Evolutionary conservation across 805 yeast species (phyloP).

Genomic region (Maudiozyma barnettii): DNA sequence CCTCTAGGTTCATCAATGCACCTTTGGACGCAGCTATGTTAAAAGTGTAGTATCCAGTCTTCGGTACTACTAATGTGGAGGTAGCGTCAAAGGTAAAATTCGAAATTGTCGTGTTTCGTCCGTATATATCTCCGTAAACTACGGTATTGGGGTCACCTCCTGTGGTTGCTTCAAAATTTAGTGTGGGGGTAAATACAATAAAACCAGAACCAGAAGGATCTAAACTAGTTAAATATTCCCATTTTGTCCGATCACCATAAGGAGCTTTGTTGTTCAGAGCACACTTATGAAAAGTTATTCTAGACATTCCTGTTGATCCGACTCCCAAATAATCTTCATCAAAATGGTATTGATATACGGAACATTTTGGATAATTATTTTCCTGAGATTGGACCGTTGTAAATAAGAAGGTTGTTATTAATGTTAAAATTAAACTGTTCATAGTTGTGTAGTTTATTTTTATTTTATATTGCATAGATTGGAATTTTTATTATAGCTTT

Average conservation of each 20-base stretch:
- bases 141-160: not conserved
- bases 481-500: too few species aligned
- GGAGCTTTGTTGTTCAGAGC: not conserved
- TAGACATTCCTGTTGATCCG: not conserved
- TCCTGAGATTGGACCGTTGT: not conserved
- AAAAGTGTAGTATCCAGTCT: not conserved
- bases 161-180: not conserved
- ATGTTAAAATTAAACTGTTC: not conserved
- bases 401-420: not conserved
- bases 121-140: not conserved
- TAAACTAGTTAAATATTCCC: not conserved
- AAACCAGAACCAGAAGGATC: not conserved
- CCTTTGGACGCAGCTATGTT: not conserved
- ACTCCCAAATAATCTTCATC: not conserved
- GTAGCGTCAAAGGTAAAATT: not conserved
- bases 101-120: not conserved
- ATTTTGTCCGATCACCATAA: not conserved
- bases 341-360: not conserved
- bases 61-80: not conserved
- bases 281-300: not conserved
- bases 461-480: too few species aligned
- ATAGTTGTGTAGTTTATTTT: not conserved
- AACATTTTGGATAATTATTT: not conserved
- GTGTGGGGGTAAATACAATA: not conserved
- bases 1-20: not conserved